Evolutionary conservation across 2,329 filamentous ascomycete genomes (phyloP), one percentile per base, ranked within the genome.

Genomic region (Pezicula radicicola): DNA sequence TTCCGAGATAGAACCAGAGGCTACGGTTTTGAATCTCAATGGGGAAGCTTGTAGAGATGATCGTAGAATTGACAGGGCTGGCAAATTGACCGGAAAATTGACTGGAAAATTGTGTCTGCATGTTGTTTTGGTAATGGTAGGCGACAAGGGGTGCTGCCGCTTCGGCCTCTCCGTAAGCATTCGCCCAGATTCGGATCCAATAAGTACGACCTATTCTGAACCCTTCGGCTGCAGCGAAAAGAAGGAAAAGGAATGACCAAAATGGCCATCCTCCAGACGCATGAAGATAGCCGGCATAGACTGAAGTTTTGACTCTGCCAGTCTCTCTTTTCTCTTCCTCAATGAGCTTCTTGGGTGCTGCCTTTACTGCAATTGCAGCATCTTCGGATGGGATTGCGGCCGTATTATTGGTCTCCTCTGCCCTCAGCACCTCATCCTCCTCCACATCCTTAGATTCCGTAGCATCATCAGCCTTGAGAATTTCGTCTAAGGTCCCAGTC

Each of bases 321-420:
- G 78, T 79, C 62, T 89, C 86, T 49, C 83, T 79, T 30, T 73
- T 75, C 66, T 93, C 89, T 1, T 90, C 87, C 63, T 90, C 84
- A 40, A 88, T 79, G 57, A 91, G 91, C 65, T 89, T 86, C 55
- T 83, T 83, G 3, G 59, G 57, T 28, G 44, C 6, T 36, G 51
- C 37, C 19, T 51, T 50, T 16, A 37, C 33, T 1, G 82, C 76
- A 7, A 66, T 52, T 12, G 56, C 51, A 15, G 70, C 68, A 44
- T 64, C 62, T 59, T 77, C 77, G 6, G 61, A 25, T 18, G 16
- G 40, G 16, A 42, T 51, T 69, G 69, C 25, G 65, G 67, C 18
- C 71, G 66, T 70, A 2, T 73, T 70, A 4, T 66, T 67, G 10
- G 68, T 70, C 28, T 75, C 70, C 44, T 79, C 76, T 1, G 72